Evolutionary conservation across 2,329 filamentous ascomycete species (phyloP), one percentile per base, ranked within the genome.

Genomic region (Lachnellula cervina): DNA sequence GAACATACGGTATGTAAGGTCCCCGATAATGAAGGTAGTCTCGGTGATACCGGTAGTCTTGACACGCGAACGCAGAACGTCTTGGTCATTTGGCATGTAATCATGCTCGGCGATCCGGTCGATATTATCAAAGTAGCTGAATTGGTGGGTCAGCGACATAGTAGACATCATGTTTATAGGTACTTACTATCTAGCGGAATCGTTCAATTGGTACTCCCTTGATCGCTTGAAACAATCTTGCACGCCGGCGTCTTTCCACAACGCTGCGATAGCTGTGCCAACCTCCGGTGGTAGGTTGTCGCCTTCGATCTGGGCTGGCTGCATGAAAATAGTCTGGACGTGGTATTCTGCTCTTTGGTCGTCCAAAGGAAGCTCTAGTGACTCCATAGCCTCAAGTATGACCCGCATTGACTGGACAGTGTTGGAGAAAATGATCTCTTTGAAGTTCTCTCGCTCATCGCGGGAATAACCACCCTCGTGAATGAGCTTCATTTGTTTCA

Each of bases 401-500:
- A 93, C 85, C 70, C 93, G 90, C 79, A 96, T 96, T 2, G 94
- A 94, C 64, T 96, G 90, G 50, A 97, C 80, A 61, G 97, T 82
- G 72, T 99, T 99, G 74, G 87, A 92, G 74, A 97, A 97, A 64
- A 97, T 92, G 69, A 97, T 92, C 25, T 91, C 90, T 68, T 94
- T 93, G 81, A 90, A 96, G 76, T 96, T 90, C 62, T 95, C 84
- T 71, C 91, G 87, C 73, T 97, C 94, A 65, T 97, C 94, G 73
- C 93, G 89, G 60, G 94, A 97, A 79, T 97, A 99, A 66, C 94
- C 93, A 62, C 94, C 94, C 80, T 99, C 94, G 75, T 99, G 90
- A 70, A 99, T 99, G 70, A 99, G 88, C 82, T 97, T 99, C 90
- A 96, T 96, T 80, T 96, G 90, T 77, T 96, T 96, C 67, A 96